Evolutionary conservation across 1,284 basidiomycete genomes (phyloP).

Genomic region (Irpex sp.): DNA sequence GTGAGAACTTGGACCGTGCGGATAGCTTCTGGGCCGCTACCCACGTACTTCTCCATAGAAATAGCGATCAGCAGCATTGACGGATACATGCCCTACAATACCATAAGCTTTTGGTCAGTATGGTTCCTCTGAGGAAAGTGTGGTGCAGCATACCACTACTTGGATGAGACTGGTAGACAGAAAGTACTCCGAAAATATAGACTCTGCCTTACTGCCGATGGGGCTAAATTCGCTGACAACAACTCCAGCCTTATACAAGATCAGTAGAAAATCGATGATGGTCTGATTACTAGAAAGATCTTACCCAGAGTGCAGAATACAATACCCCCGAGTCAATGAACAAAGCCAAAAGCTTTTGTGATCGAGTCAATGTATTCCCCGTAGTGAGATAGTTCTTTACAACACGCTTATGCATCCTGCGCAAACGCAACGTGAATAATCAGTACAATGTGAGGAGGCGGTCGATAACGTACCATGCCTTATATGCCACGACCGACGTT

Average conservation of each 20-base stretch:
- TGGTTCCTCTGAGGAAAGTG: neutral
- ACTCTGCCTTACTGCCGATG: neutral
- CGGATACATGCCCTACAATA: neutral
- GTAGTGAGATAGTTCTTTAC: neutral
- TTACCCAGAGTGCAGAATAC: neutral
- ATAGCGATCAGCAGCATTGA: neutral
- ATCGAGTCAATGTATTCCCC: neutral
- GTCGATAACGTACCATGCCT: neutral
- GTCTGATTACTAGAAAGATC: neutral
- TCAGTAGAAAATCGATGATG: neutral
- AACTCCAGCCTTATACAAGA: neutral
- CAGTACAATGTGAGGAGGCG: neutral
- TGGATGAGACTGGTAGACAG: neutral
- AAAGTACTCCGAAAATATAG: neutral
- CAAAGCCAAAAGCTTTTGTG: neutral
- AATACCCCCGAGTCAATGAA: neutral
- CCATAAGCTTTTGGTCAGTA: neutral
- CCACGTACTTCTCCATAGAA: neutral
- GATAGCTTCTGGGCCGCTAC: neutral
- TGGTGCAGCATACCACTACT: neutral
- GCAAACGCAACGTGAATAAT: neutral
- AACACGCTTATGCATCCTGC: neutral
- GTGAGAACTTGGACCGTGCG: neutral
- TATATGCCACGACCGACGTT: neutral
- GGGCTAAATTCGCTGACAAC: neutral